Evolutionary conservation across 1,139 yeast species (phyloP), one percentile per base, ranked within the genome.

Genomic region (Debaryomyces robertsiae): DNA sequence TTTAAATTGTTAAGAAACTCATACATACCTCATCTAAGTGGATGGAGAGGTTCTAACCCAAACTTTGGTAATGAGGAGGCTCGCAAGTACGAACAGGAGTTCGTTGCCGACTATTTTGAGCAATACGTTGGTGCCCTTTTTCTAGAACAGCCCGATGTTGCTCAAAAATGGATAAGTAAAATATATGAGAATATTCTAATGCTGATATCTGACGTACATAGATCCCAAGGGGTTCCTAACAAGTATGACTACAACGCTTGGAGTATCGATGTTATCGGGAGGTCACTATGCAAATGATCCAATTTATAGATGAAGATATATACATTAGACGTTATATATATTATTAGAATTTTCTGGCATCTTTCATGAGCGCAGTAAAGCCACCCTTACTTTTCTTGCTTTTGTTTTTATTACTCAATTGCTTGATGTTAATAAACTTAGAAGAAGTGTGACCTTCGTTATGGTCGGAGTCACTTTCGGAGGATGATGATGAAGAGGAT

Each of bases 291-390:
- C 29, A 35, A 16, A 32, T 32, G 22, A 35, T 23, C 3, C 14
- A 19, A 23, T 24, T 27, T 27, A 30, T 24, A 30, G 30, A 27
- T n/a, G 9, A 31, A 17, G 19, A 32, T 30, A 33, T 15, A 14
- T 23, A 24, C 24, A 13, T 10, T 25, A 33, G 15, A 17, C 16
- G 11, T 11, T 16, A 24, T 25, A 27, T 13, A 24, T 38, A 7
- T 24, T 17, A 32, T 47, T 50, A 27, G 11, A 36, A 30, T 22
- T 23, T 40, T 30, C 65, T 69, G 9, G 71, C 76, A 53, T 81
- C 85, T 46, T 66, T 74, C 65, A 81, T 63, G 43, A 81, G 59
- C 15, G 75, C 77, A 39, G 73, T 69, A 55, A 81, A 79, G 0
- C 82, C 84, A n/a, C 40, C 39, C 9, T 30, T 36, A 37, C 67